phyloP scores from a whole-genome alignment of 2,329 filamentous ascomycete genomes.

The Chaetomium sp. region DNA sequence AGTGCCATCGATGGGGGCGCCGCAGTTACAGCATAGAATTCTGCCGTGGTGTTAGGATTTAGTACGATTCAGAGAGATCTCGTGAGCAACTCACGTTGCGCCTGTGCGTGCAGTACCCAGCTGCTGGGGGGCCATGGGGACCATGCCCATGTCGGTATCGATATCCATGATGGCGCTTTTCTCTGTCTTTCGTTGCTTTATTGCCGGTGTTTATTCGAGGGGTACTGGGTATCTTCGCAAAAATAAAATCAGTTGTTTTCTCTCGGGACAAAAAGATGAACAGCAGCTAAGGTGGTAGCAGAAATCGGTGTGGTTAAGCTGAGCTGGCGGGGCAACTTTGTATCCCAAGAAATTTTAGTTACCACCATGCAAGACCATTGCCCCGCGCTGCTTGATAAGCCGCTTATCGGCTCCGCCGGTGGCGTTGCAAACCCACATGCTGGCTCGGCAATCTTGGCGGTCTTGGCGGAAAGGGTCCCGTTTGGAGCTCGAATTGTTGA shows the following conservation, averaged over 20 bases:
- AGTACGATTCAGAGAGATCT: not conserved
- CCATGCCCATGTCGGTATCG: slow-evolving; percentile 40
- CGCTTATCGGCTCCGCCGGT: slow-evolving; percentile 27
- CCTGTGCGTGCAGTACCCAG: slow-evolving; percentile 35
- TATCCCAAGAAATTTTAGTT: slow-evolving; percentile 30
- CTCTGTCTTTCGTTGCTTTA: not conserved
- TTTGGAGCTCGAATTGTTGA: not conserved
- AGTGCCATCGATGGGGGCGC: slow-evolving; percentile 91
- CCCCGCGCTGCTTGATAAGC: slow-evolving; percentile 38
- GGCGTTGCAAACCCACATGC: not conserved
- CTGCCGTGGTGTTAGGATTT: slow-evolving; percentile 44
- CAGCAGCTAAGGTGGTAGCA: not conserved
- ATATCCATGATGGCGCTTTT: slow-evolving; percentile 37
- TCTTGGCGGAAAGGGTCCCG: not conserved
- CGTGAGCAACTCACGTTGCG: slow-evolving; percentile 38
- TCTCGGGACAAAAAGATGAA: not conserved
- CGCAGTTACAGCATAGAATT: slow-evolving; percentile 98
- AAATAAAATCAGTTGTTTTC: not conserved
- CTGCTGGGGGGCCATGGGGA: slow-evolving; percentile 23
- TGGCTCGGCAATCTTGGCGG: slow-evolving; percentile 2
- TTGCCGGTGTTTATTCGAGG: not conserved
- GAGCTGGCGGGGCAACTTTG: slow-evolving; percentile 29
- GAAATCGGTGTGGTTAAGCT: slow-evolving; percentile 1
- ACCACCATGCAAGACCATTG: slow-evolving; percentile 24
- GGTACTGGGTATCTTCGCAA: slow-evolving; percentile 4